phyloP scores from a whole-genome alignment of 2,329 filamentous ascomycete genomes.

The Pyrenochaeta sp. region DNA sequence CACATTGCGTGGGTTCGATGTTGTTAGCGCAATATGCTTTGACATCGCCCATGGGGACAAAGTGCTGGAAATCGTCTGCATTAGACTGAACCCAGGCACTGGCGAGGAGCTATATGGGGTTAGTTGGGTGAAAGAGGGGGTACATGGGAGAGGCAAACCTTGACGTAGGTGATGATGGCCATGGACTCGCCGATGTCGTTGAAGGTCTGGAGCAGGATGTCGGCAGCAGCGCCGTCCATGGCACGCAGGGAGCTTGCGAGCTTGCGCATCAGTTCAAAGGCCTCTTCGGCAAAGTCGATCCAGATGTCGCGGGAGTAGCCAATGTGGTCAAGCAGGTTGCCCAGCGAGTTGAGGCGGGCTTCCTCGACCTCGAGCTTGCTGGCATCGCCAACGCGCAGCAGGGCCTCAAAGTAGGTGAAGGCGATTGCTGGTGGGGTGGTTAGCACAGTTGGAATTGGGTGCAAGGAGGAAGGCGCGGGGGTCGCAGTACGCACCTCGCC shows the following conservation, averaged over 20 bases:
- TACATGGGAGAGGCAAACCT: constrained; percentile 54
- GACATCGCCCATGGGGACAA: constrained; percentile 65
- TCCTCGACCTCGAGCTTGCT: constrained; percentile 73
- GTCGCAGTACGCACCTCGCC: constrained; percentile 76
- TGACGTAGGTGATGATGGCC: constrained; percentile 83
- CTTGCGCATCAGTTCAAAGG: constrained; percentile 70
- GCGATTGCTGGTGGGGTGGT: constrained; percentile 72
- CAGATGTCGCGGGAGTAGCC: constrained; percentile 74
- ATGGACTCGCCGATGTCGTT: constrained; percentile 74
- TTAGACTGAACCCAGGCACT: constrained; percentile 84
- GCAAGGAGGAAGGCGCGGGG: constrained; percentile 4
- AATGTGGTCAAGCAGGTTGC: constrained; percentile 71
- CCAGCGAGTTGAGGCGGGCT: constrained; percentile 74
- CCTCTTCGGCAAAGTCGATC: constrained; percentile 84
- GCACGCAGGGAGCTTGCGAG: constrained; percentile 65
- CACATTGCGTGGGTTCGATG: constrained; percentile 77
- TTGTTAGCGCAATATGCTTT: constrained; percentile 72
- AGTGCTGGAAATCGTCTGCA: constrained; percentile 72
- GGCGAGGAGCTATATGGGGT: constrained; percentile 71
- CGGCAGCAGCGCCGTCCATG: constrained; percentile 60
- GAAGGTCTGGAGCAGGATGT: constrained; percentile 70
- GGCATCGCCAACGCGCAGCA: constrained; percentile 72
- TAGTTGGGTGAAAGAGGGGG: constrained; percentile 12
- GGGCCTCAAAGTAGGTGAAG: constrained; percentile 90
- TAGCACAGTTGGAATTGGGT: constrained; percentile 23